Evolutionary conservation across 2,329 filamentous ascomycete species (phyloP).

Genomic region (Colletotrichum endophyticum): DNA sequence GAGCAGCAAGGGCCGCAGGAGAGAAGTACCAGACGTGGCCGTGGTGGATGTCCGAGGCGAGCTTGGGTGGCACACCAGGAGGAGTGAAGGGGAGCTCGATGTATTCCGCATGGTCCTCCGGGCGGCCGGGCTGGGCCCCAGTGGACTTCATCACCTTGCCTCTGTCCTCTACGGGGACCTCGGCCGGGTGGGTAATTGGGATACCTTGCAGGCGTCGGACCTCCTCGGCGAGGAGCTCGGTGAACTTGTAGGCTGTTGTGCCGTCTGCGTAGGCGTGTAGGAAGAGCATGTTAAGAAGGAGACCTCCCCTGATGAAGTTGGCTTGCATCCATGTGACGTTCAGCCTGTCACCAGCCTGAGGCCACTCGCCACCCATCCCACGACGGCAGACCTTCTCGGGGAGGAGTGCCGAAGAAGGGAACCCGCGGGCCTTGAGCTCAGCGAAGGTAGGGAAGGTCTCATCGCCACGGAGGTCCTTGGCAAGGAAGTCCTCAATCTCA

Average conservation of each 20-base stretch:
- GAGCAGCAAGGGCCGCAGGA: slow-evolving; percentile 25
- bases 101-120: slow-evolving; percentile 35
- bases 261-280: slow-evolving; percentile 39
- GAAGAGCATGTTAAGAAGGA: slow-evolving; percentile 29
- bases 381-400: slow-evolving; percentile 27
- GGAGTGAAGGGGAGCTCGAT: slow-evolving; percentile 33
- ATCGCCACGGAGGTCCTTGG: slow-evolving; percentile 28
- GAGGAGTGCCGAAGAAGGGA: slow-evolving; percentile 28
- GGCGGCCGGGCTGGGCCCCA: slow-evolving; percentile 28
- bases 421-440: slow-evolving; percentile 29
- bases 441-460: slow-evolving; percentile 27
- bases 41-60: slow-evolving; percentile 32
- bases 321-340: slow-evolving; percentile 25
- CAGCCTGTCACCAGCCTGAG: slow-evolving; percentile 19
- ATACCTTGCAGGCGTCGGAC: slow-evolving; percentile 34
- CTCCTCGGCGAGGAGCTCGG: slow-evolving; percentile 38
- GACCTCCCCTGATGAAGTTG: slow-evolving; percentile 34
- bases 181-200: slow-evolving; percentile 22
- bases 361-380: slow-evolving; percentile 24
- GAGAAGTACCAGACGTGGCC: slow-evolving; percentile 37
- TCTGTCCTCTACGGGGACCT: slow-evolving; percentile 31
- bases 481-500: slow-evolving; percentile 28
- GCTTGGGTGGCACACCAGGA: slow-evolving; percentile 32
- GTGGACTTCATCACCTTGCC: slow-evolving; percentile 32
- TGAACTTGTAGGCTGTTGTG: slow-evolving; percentile 33